Base-by-base conservation (phyloP, 495 filamentous ascomycete species). In the Podospora anserina region DNA sequence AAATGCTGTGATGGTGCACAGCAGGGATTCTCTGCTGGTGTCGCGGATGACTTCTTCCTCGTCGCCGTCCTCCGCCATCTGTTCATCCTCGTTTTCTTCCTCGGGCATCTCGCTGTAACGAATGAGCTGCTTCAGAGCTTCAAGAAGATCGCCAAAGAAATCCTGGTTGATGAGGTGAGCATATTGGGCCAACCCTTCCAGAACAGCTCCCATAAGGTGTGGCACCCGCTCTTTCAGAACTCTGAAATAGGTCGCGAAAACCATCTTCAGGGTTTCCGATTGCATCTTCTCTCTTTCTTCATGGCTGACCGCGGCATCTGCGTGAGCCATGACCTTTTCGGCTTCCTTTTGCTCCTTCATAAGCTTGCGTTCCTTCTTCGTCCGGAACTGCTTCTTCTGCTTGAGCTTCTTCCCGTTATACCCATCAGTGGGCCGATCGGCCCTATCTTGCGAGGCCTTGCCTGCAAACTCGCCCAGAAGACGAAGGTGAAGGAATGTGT, bases 141-240 rank as follows among this genome's bases (percentile, higher is more conserved):
- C 96, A 20, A 99, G 88, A 49, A 99, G 82, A 77, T 97, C 95
- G 23, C 95, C 95, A 77, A 99, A 99, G 83, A 98, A 97, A 75
- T 98, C 90, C 74, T 97, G 91, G 81, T 99, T 99, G 82, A 99
- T 97, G 19, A 99, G 83, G 76, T 97, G 95, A 19, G 93, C 89
- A 78, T 97, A 98, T 77, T 83, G 84, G 61, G 94, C 94, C 30
- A 99, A 82, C 61, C 95, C 95, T 78, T 99, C 93, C 39, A 81
- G 73, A 0, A 97, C 94, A 39, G 93, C 92, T 6, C 94, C 95
- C 92, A 97, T 97, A 13, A 99, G 86, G 64, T 88, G 84, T 19
- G 86, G 86, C 9, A 88, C 87, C 32, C 92, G 88, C 61, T 88
- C 83, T 80, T 97, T 97, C 23, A 99, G 80, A 61, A 98, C 95